These are phyloP conservation scores for Eucalyptus marginata DNA, from an alignment of 345 rosid species.

Conservation along the genomic window DNA sequence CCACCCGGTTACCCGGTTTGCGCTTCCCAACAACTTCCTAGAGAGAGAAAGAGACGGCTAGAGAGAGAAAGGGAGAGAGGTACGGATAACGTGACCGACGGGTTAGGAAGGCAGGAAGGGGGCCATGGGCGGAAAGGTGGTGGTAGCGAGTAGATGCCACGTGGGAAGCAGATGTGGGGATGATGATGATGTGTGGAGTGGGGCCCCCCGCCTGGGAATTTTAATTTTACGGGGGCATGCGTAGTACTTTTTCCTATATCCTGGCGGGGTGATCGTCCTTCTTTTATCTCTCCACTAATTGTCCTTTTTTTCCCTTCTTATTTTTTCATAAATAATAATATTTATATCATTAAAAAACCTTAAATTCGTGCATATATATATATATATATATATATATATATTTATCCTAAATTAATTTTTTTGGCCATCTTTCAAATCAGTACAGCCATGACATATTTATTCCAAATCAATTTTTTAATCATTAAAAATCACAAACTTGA, in stretches of 20 bases:
- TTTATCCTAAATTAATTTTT: no score
- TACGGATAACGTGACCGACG: neutral
- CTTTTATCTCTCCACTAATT: neutral
- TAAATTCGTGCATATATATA: fast-evolving
- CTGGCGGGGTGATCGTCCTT: neutral
- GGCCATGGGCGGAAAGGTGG: neutral
- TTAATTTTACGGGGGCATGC: neutral
- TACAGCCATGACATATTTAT: fast-evolving
- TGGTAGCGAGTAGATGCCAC: neutral
- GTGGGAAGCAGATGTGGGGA: neutral
- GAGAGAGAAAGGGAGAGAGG: neutral
- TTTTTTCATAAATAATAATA: no score
- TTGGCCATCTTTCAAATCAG: fast-evolving
- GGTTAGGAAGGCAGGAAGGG: neutral
- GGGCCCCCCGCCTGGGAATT: neutral
- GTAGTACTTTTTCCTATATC: no score
- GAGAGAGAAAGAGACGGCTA: neutral
- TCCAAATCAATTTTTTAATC: fast-evolving
- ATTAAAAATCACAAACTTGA: fast-evolving
- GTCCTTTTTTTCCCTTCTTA: neutral
- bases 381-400: no score
- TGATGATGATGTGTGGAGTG: neutral
- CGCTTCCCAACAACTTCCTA: neutral
- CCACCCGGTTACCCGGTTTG: neutral
- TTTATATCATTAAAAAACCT: no score